Evolutionary conservation across 495 filamentous ascomycete genomes (phyloP).

Genomic region (Penicillium dipodomyicola): DNA sequence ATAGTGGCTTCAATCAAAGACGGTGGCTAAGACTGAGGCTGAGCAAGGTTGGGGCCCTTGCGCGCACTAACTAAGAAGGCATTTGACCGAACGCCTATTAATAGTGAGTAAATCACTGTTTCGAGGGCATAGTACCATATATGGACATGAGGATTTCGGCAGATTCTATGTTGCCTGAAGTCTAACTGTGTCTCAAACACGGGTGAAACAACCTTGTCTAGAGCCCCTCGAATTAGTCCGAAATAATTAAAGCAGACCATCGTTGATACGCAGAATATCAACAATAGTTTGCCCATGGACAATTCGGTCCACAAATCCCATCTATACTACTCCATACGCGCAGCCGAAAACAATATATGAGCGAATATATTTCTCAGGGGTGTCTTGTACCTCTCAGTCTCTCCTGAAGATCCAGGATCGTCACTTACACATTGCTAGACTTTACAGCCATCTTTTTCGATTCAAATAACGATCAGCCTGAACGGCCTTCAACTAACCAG

Average conservation of each 20-base stretch:
- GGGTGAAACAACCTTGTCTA: not conserved
- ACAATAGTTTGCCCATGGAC: not conserved
- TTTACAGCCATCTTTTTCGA: not conserved
- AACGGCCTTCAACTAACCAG: not conserved
- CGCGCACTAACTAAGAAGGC: not conserved
- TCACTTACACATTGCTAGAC: slow-evolving; percentile 3
- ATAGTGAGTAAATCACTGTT: not conserved
- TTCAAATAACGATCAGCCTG: slow-evolving; percentile 7
- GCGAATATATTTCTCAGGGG: not conserved
- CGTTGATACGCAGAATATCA: not conserved
- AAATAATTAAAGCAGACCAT: not conserved
- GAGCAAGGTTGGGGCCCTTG: not conserved
- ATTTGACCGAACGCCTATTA: not conserved
- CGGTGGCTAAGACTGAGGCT: not conserved
- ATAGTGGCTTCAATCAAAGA: not conserved
- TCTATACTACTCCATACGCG: not conserved
- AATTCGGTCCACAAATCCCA: not conserved
- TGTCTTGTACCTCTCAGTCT: not conserved
- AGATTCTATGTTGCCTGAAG: not conserved
- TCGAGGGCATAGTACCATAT: not conserved
- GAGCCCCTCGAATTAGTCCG: not conserved
- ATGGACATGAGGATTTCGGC: not conserved
- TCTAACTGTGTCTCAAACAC: not conserved
- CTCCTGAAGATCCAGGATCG: not conserved
- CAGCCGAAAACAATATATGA: slow-evolving; percentile 2